phyloP scores from a whole-genome alignment of 768 basidiomycete species.

The Lactarius psammicola region DNA sequence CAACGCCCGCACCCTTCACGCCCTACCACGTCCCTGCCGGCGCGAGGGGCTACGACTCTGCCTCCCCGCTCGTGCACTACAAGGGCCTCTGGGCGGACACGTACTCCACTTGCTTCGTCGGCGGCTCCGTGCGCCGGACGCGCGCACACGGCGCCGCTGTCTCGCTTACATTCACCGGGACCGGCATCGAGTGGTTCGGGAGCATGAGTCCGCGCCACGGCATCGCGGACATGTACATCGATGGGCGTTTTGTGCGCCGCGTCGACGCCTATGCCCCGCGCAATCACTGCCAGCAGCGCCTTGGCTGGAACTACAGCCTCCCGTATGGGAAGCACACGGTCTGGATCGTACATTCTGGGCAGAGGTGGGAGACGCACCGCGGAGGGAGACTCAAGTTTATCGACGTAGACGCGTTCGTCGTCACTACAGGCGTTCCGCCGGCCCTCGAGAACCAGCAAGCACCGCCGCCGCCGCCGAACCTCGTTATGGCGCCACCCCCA shows the following conservation, averaged over 20 bases:
- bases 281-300: conserved; percentile 54
- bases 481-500: conserved; percentile 27
- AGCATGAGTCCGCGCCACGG: conserved; percentile 55
- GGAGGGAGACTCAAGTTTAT: conserved; percentile 37
- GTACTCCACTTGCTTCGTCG: conserved; percentile 51
- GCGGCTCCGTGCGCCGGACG: conserved; percentile 52
- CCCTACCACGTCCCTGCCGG: conserved; percentile 77
- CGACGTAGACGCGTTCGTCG: conserved; percentile 67
- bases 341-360: conserved; percentile 58
- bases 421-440: conserved; percentile 44
- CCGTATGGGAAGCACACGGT: conserved; percentile 53
- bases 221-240: conserved; percentile 53
- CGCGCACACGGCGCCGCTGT: conserved; percentile 48
- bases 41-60: conserved; percentile 66
- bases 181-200: conserved; percentile 79
- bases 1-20: conserved; percentile 47
- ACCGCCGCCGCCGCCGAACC: conserved; percentile 18
- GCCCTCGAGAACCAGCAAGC: conserved; percentile 7
- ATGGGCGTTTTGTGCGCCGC: conserved; percentile 46
- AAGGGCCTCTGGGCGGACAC: conserved; percentile 57
- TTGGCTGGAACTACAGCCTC: conserved; percentile 61
- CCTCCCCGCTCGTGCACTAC: conserved; percentile 64
- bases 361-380: too few species aligned
- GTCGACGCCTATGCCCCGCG: conserved; percentile 46
- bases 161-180: conserved; percentile 64